Percentiles rank a stretch among this genome's conserved stretches.
Evolutionary conservation across 768 basidiomycete genomes (phyloP).

Genomic region (Tricholoma sp.): DNA sequence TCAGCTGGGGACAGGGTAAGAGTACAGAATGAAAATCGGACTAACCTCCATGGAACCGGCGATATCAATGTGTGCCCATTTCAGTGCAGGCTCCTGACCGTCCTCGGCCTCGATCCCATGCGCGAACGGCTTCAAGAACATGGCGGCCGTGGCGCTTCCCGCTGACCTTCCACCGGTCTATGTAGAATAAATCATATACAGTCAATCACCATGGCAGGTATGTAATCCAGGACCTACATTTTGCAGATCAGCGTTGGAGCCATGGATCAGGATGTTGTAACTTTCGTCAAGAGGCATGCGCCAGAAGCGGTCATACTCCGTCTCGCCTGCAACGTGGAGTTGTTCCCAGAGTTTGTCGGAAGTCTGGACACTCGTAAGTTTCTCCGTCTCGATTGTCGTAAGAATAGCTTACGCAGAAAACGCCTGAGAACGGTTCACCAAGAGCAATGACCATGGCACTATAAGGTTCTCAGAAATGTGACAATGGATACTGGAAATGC

Average conservation of each 20-base stretch:
- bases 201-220: background rate
- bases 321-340: constrained; percentile 63
- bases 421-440: constrained; percentile 73
- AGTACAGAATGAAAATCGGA: background rate
- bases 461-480: background rate
- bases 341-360: constrained; percentile 72
- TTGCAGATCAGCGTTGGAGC: constrained; percentile 76
- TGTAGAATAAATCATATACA: background rate
- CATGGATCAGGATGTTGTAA: constrained; percentile 70
- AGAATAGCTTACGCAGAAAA: constrained; percentile 56
- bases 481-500: background rate
- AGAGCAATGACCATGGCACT: constrained; percentile 72
- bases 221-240: constrained; percentile 44
- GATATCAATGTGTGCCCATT: constrained; percentile 89
- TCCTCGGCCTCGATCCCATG: constrained; percentile 64
- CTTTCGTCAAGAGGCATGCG: constrained; percentile 85
- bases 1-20: background rate
- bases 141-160: constrained; percentile 75
- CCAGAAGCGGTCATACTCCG: constrained; percentile 83
- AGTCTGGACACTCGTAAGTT: constrained; percentile 34
- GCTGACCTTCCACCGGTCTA: constrained; percentile 70
- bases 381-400: background rate
- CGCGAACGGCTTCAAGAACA: constrained; percentile 83
- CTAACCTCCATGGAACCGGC: constrained; percentile 71
- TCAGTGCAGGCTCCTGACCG: constrained; percentile 47